Evolutionary conservation across 345 rosid species (phyloP), one percentile per base, ranked within the genome.

Genomic region (Citrus sinensis): DNA sequence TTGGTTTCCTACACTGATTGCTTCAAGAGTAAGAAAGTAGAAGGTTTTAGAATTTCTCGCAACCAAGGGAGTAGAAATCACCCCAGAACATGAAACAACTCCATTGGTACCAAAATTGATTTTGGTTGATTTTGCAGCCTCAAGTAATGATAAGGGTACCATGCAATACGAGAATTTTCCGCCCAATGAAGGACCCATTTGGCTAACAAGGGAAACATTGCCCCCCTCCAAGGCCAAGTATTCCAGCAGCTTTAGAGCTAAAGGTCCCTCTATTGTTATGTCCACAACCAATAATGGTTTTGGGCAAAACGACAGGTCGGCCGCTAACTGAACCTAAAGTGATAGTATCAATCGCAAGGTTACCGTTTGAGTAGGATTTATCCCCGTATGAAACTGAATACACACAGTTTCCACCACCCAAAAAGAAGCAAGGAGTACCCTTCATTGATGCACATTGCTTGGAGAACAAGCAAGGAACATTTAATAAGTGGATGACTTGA

Each of bases 141-240:
- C 32, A 37, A 86, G 68, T 5, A 0, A 40, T 61, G n/a, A 61
- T 4, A 74, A 62, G 30, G 89, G 93, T 0, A 87, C 83, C 81
- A 90, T 76, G 80, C 91, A 92, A 32, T 89, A 90, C 2, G 92
- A 93, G 84, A 93, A 88, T 82, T 87, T 86, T 5, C 86, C 85
- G 0, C 75, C 83, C 39, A 88, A 82, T 0, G 84, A 32, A 20
- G 85, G 68, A 37, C 87, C 74, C 34, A 92, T 61, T 83, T 88
- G 93, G 9, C 89, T 69, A 54, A 88, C 62, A 25, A 92, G 83
- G 0, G 98, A 89, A 69, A 80, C 19, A 0, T 60, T n/a, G 1
- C 98, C 93, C 0, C 87, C 87, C 10, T 92, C 94, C 32, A 2
- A 89, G 89, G 35, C 93, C 91, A 1, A 89, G 56, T 60, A 93